phyloP scores from a whole-genome alignment of 2,329 filamentous ascomycete genomes.

The Furcasterigmium furcatum region DNA sequence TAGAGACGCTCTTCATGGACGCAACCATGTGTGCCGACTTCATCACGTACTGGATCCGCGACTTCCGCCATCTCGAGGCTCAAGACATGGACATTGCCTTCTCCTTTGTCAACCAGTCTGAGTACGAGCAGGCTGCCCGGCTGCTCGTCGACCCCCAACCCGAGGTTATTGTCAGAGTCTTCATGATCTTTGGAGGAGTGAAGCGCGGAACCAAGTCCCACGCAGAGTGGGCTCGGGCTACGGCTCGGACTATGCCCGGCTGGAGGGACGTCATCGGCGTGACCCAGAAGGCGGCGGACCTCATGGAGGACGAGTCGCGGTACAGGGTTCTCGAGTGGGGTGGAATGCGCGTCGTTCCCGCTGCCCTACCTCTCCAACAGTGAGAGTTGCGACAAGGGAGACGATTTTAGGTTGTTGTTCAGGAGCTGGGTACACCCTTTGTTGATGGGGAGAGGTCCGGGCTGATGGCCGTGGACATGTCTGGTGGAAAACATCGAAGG shows the following conservation, averaged over 20 bases:
- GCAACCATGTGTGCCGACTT: conserved; percentile 12
- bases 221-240: not conserved
- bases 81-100: conserved; percentile 4
- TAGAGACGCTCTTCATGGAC: conserved; percentile 6
- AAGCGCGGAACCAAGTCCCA: not conserved
- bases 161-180: not conserved
- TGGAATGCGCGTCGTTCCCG: not conserved
- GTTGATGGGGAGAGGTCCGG: no score
- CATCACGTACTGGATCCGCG: conserved; percentile 10
- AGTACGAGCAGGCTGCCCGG: not conserved
- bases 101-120: conserved; percentile 3
- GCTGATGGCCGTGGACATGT: no score
- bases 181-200: not conserved
- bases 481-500: no score
- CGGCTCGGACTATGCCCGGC: no score
- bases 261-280: not conserved
- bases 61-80: conserved; percentile 5
- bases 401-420: no score
- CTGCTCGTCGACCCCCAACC: not conserved
- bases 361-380: no score
- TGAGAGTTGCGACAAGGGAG: no score
- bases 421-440: no score
- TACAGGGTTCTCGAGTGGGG: not conserved
- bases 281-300: not conserved
- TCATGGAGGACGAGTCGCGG: not conserved